phyloP scores from a whole-genome alignment of 306 rosid genomes.

The Vigna trinervia region DNA sequence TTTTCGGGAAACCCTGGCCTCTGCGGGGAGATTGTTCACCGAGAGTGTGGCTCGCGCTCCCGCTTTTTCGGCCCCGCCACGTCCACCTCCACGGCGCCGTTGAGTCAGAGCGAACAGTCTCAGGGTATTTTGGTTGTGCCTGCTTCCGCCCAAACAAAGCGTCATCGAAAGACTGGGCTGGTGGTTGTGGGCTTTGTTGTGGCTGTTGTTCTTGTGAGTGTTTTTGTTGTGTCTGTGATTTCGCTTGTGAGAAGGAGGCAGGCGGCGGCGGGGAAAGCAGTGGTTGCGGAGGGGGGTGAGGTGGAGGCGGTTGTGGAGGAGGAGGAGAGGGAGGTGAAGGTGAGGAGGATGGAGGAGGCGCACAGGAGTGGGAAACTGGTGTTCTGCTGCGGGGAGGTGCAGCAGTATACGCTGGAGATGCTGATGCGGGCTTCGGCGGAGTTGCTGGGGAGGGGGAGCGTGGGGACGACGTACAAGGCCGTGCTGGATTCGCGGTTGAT shows the following conservation, averaged over 20 bases:
- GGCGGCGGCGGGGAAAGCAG: not conserved
- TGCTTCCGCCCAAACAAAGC: conserved; percentile 49
- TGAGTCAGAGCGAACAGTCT: conserved; percentile 59
- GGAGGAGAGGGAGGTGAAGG: conserved; percentile 28
- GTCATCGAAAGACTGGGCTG: conserved; percentile 47
- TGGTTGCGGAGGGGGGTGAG: not conserved
- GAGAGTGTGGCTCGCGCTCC: conserved; percentile 55
- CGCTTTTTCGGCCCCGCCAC: conserved; percentile 63
- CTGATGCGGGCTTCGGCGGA: conserved; percentile 94
- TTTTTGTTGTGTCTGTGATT: conserved; percentile 41
- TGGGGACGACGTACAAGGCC: conserved; percentile 91
- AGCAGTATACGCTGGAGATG: conserved; percentile 71
- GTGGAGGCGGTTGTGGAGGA: conserved; percentile 14
- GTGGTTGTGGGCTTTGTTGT: conserved; percentile 57
- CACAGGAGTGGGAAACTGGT: conserved; percentile 69
- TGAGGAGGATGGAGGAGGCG: conserved; percentile 49
- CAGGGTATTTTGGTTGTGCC: conserved; percentile 57
- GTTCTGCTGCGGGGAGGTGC: conserved; percentile 74
- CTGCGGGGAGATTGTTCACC: conserved; percentile 77
- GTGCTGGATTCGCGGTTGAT: conserved; percentile 68
- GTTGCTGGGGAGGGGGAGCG: conserved; percentile 81
- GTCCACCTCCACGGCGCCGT: conserved; percentile 50
- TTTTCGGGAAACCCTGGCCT: conserved; percentile 65
- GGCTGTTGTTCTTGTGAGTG: conserved; percentile 48
- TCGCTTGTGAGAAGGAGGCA: conserved; percentile 44